A percentile compares a stretch with the other conserved stretches of the same genome.
phyloP scores from a whole-genome alignment of 2,329 filamentous ascomycete species.

The Neofusicoccum umdonicola region DNA sequence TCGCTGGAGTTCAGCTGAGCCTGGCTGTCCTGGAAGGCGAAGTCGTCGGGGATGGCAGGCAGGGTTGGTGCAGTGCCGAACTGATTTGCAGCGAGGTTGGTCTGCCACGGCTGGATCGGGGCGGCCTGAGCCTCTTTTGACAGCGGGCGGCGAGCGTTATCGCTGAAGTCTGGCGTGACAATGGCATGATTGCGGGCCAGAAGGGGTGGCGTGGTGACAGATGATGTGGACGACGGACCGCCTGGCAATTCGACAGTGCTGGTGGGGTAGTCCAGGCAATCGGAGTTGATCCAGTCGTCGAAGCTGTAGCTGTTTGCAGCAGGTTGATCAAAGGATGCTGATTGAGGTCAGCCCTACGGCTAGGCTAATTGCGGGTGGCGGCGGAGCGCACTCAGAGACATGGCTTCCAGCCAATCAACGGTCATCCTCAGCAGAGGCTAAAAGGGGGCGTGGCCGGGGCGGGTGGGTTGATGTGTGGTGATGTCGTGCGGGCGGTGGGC shows the following conservation, averaged over 20 bases:
- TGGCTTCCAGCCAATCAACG: slow-evolving; percentile 17
- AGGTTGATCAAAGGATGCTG: slow-evolving; percentile 17
- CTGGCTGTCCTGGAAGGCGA: background rate
- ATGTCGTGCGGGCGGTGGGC: slow-evolving; percentile 6
- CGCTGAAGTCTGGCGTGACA: slow-evolving; percentile 10
- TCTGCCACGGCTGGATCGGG: slow-evolving; percentile 11
- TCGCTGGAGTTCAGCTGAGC: background rate
- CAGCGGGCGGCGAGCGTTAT: slow-evolving; percentile 1
- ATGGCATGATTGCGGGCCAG: slow-evolving; percentile 20
- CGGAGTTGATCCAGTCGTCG: slow-evolving; percentile 29
- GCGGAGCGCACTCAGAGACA: slow-evolving; percentile 14
- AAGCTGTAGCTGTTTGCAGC: slow-evolving; percentile 19
- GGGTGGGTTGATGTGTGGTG: slow-evolving; percentile 8
- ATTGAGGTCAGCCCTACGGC: slow-evolving; percentile 12
- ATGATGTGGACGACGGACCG: slow-evolving; percentile 9
- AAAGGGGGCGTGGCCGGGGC: background rate
- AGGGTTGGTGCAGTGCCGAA: slow-evolving; percentile 2
- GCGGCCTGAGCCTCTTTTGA: slow-evolving; percentile 18
- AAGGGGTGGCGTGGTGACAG: slow-evolving; percentile 16
- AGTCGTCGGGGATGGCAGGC: slow-evolving; percentile 15
- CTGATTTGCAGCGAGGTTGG: slow-evolving; percentile 13
- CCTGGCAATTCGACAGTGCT: slow-evolving; percentile 25
- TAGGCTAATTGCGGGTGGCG: slow-evolving; percentile 9
- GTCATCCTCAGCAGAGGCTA: slow-evolving; percentile 6
- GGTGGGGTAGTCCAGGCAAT: slow-evolving; percentile 29